phyloP scores from a whole-genome alignment of 306 rosid genomes.

The Quercus aquifolioides region DNA sequence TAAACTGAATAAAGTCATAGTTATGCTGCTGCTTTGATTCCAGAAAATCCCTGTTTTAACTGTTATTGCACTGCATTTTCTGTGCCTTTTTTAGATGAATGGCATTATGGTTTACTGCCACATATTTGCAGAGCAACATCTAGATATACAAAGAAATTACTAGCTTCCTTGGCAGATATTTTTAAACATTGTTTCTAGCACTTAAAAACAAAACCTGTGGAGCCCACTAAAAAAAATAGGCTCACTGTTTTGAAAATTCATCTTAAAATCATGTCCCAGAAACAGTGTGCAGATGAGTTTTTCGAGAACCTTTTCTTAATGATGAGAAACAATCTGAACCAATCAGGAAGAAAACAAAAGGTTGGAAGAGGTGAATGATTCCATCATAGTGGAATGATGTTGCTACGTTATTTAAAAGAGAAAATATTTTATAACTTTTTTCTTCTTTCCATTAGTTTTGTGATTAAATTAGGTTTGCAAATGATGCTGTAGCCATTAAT shows the following conservation, averaged over 20 bases:
- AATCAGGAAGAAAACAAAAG: too few relatives aligned
- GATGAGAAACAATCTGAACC: too few relatives aligned
- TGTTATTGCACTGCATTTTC: background rate
- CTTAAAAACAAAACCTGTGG: too few relatives aligned
- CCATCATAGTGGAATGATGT: background rate
- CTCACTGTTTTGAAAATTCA: too few relatives aligned
- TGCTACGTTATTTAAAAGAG: background rate
- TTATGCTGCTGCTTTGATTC: background rate
- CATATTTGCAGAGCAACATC: background rate
- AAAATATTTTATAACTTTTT: background rate
- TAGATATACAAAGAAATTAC: background rate
- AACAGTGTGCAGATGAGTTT: too few relatives aligned
- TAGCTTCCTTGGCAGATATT: too few relatives aligned
- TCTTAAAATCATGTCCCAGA: too few relatives aligned
- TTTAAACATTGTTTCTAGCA: too few relatives aligned
- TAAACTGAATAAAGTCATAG: background rate
- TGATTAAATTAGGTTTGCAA: background rate
- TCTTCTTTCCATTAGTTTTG: slow-evolving; percentile 6
- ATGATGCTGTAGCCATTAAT: background rate
- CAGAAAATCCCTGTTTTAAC: background rate
- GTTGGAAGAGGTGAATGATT: too few relatives aligned
- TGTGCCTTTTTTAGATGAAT: background rate
- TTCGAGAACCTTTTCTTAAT: too few relatives aligned
- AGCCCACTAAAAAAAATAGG: too few relatives aligned
- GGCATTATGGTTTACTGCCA: background rate